Base-by-base conservation (phyloP, 441 rosid species). In the Omphalea diandra region DNA sequence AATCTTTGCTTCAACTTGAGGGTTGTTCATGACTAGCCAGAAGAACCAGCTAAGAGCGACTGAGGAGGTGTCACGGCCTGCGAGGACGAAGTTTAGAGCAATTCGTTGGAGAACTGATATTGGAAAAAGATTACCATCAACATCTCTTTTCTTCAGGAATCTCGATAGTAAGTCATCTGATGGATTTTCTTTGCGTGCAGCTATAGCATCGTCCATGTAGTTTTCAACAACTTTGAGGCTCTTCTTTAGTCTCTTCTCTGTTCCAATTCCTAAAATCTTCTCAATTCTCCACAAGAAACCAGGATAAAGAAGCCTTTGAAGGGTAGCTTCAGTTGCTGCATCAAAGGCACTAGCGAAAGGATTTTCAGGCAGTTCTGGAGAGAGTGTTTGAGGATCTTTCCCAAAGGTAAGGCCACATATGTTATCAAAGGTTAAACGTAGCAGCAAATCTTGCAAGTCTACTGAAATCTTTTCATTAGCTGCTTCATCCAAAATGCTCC, bases 41-140 rank as follows among this genome's bases (percentile, higher is more conserved):
- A 93, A 93, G 82, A 93, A 93, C 98, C 97, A 93, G 80, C 96
- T 90, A 33, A 93, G 81, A 4, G 98, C 98, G 14, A 93, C 98
- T 0, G 97, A 93, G 4, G 98, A 93, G 5, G 98, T 93, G 80
- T 93, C 98, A 0, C 98, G 87, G 54, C 98, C 98, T 0, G 98
- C 98, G 0, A 93, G 93, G 65, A 91, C 97, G 64, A 93, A 93
- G 83, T 93, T 93, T 0, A 93, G 83, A n/a, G 98, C 98, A 29
- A 93, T 93, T 17, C 88, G 88, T 77, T 93, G 97, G 72, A 93
- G 97, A 72, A 88, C 96, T 0, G 79, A 73, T 60, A 78, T 83
- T 2, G 88, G 77, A 52, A 91, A 90, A 38, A 69, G 77, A 54
- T 91, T 87, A 12, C 96, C 98, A 6, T 85, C 77, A 5, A 66